These are phyloP conservation scores for Entophlyctis luteolus DNA, from an alignment of 192 early-diverging fungal species.

Conservation along the genomic window DNA sequence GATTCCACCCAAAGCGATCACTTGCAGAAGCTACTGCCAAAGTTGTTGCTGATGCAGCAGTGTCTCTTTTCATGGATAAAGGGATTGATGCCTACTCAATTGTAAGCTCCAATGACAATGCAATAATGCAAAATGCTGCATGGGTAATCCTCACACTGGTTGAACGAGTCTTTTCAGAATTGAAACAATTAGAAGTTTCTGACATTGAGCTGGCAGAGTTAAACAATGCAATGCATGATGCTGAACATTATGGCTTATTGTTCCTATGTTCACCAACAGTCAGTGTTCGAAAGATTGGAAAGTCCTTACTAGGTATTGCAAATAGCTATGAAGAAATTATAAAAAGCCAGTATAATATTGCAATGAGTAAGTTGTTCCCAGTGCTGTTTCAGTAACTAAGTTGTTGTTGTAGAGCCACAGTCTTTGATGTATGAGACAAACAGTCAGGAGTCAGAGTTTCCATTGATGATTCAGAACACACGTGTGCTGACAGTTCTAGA, in stretches of 20 bases:
- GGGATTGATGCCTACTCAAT: conserved; percentile 12
- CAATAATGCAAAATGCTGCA: conserved; percentile 13
- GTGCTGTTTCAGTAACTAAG: neutral
- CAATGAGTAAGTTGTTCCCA: neutral
- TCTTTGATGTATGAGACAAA: neutral
- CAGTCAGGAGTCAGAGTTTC: neutral
- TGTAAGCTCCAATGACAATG: conserved; percentile 5
- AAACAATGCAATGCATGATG: conserved; percentile 57
- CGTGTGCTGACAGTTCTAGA: too few relatives aligned
- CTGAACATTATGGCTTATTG: conserved; percentile 71
- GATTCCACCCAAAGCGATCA: neutral
- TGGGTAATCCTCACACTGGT: conserved; percentile 21
- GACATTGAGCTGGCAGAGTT: conserved; percentile 30
- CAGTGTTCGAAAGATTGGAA: conserved; percentile 56
- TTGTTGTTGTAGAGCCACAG: neutral
- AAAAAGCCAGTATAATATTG: neutral
- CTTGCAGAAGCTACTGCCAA: conserved; percentile 18
- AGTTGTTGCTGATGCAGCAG: neutral
- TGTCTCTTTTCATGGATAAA: neutral
- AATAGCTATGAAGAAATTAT: conserved; percentile 49
- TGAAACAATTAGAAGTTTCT: neutral
- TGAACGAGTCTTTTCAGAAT: conserved; percentile 36
- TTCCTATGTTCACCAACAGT: conserved; percentile 61
- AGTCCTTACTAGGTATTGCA: conserved; percentile 55
- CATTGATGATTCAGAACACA: too few relatives aligned